These are phyloP conservation scores for Colletotrichum theobromicola DNA, from an alignment of 2,329 filamentous ascomycete species.

Conservation along the genomic window DNA sequence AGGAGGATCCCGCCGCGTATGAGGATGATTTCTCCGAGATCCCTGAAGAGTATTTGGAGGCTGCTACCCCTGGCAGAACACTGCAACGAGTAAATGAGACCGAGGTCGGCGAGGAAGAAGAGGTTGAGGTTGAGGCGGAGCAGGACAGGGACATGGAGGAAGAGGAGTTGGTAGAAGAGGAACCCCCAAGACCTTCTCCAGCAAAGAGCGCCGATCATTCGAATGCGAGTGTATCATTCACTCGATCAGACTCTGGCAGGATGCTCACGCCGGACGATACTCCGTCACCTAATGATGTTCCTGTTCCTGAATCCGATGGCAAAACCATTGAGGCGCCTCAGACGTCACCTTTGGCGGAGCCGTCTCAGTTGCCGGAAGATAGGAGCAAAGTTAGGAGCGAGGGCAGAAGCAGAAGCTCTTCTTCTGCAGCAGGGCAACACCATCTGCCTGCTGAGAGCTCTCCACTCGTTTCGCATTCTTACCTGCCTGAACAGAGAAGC, in stretches of 20 bases:
- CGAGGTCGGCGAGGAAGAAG: constrained; percentile 6
- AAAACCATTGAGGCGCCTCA: constrained; percentile 10
- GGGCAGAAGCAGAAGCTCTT: neutral
- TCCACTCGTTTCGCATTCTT: neutral
- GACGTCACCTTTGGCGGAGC: neutral
- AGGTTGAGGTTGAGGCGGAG: neutral
- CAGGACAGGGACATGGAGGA: constrained; percentile 2
- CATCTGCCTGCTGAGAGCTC: neutral
- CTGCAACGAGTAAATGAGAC: neutral
- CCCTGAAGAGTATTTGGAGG: constrained; percentile 53
- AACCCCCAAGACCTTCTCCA: constrained; percentile 2
- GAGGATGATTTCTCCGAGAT: constrained; percentile 66
- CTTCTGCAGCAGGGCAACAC: neutral
- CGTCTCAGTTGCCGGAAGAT: neutral
- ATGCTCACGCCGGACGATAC: constrained; percentile 61
- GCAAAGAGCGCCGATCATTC: constrained; percentile 25
- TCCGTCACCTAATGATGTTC: constrained; percentile 37
- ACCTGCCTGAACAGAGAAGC: neutral
- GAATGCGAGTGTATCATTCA: constrained; percentile 33
- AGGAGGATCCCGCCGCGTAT: constrained; percentile 42
- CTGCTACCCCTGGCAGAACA: constrained; percentile 48
- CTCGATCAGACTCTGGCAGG: constrained; percentile 46
- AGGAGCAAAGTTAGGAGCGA: neutral
- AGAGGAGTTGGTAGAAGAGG: constrained; percentile 14
- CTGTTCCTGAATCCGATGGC: constrained; percentile 12